Evolutionary conservation across 805 yeast genomes (phyloP).

Genomic region (Limtongozyma cylindracea): DNA sequence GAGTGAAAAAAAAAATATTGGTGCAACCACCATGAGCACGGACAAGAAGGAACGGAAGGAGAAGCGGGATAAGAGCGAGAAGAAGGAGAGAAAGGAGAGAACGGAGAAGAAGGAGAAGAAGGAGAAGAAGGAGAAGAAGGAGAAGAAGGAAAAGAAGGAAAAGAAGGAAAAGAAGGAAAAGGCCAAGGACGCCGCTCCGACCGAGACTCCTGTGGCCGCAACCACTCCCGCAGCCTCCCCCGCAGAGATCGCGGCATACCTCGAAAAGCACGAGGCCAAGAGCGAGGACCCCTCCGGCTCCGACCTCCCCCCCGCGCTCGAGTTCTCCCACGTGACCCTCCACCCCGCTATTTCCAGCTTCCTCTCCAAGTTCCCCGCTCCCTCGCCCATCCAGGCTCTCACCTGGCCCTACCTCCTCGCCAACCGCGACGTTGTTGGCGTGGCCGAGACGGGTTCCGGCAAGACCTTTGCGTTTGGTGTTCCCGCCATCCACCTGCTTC

Average conservation of each 20-base stretch:
- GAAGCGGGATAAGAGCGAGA: constrained; percentile 7
- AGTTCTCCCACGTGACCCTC: constrained; percentile 27
- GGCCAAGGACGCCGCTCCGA: constrained; percentile 1
- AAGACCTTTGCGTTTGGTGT: background rate
- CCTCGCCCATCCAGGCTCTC: background rate
- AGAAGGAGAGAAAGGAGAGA: constrained; percentile 4
- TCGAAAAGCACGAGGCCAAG: constrained; percentile 47
- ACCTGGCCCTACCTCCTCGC: constrained; percentile 3
- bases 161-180: constrained; percentile 6
- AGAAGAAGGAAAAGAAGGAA: constrained; percentile 3
- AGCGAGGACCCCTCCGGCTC: constrained; percentile 39
- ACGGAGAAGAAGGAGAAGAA: constrained; percentile 5
- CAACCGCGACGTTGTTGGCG: constrained; percentile 75
- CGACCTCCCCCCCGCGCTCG: constrained; percentile 40
- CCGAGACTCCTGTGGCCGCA: constrained; percentile 4
- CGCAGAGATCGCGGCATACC: constrained; percentile 36
- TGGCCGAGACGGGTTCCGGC: constrained; percentile 66
- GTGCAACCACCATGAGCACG: too few species aligned
- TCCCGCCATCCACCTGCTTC: background rate
- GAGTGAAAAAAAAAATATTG: too few species aligned
- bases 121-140: constrained; percentile 2
- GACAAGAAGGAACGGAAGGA: constrained; percentile 10
- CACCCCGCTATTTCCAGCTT: background rate
- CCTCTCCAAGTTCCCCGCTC: background rate
- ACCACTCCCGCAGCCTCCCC: constrained; percentile 15